phyloP scores from a whole-genome alignment of 2,329 filamentous ascomycete genomes.

The Rachicladosporium sp. region DNA sequence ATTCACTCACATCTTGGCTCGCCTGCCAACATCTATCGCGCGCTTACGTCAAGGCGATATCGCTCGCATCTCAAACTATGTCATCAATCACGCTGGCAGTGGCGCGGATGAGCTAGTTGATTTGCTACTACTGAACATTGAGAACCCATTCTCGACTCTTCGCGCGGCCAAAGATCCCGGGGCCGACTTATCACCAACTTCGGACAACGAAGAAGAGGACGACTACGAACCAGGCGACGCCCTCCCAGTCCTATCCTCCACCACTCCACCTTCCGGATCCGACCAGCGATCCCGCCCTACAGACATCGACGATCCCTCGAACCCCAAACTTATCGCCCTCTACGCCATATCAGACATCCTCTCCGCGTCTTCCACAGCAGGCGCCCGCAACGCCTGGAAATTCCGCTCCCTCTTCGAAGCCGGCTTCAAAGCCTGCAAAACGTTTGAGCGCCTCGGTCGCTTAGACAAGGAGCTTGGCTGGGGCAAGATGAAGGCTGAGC shows the following conservation, averaged over 20 bases:
- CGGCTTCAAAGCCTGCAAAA: conserved; percentile 52
- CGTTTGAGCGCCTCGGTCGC: conserved; percentile 63
- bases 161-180: conserved; percentile 45
- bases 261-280: conserved; percentile 10
- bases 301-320: conserved; percentile 46
- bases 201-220: conserved; percentile 26
- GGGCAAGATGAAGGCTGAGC: conserved; percentile 71
- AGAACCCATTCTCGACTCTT: conserved; percentile 61
- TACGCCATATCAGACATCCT: conserved; percentile 74
- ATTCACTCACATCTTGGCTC: conserved; percentile 69
- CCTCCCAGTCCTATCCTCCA: conserved; percentile 8
- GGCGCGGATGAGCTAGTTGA: conserved; percentile 88
- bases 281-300: conserved; percentile 31
- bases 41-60: conserved; percentile 74
- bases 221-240: conserved; percentile 25
- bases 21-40: conserved; percentile 63
- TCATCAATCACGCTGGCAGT: conserved; percentile 71
- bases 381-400: conserved; percentile 73
- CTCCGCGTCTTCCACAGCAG: conserved; percentile 61
- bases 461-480: conserved; percentile 61
- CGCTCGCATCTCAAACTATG: conserved; percentile 74
- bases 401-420: conserved; percentile 71
- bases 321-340: conserved; percentile 65
- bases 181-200: conserved; percentile 12
- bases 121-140: conserved; percentile 71